A percentile compares a stretch with the other conserved stretches of the same genome.
phyloP scores from a whole-genome alignment of 2,329 filamentous ascomycete species.

The Clonostachys chloroleuca region DNA sequence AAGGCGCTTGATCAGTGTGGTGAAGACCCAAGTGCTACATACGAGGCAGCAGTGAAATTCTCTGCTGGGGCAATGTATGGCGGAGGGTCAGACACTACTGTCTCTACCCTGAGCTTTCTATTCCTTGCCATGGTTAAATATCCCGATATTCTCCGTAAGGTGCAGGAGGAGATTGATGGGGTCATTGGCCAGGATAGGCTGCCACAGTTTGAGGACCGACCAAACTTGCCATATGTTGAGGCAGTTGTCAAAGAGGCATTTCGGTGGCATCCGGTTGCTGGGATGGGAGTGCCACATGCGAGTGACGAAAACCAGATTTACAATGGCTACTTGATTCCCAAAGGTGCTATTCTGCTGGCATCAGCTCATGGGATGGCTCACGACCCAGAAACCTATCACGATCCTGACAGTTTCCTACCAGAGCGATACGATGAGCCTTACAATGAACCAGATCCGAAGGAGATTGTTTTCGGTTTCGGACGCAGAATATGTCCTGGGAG shows the following conservation, averaged over 20 bases:
- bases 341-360: slow-evolving; percentile 14
- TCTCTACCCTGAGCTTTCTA: slow-evolving; percentile 11
- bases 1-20: background rate
- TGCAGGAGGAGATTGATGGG: slow-evolving; percentile 15
- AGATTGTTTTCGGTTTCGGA: slow-evolving; percentile 20
- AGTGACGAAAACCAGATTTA: slow-evolving; percentile 20
- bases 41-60: slow-evolving; percentile 6
- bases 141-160: slow-evolving; percentile 12
- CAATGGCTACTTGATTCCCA: slow-evolving; percentile 17
- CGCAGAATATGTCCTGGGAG: slow-evolving; percentile 21
- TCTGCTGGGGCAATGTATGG: slow-evolving; percentile 9
- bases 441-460: slow-evolving; percentile 14
- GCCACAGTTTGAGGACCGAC: slow-evolving; percentile 13
- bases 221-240: slow-evolving; percentile 17
- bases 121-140: slow-evolving; percentile 13
- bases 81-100: slow-evolving; percentile 11
- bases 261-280: slow-evolving; percentile 17
- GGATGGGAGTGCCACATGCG: slow-evolving; percentile 26
- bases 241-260: slow-evolving; percentile 17
- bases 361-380: slow-evolving; percentile 10
- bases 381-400: slow-evolving; percentile 36
- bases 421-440: slow-evolving; percentile 15
- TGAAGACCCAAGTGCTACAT: background rate
- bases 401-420: slow-evolving; percentile 18
- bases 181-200: slow-evolving; percentile 18